Conservation (phyloP, 2,329 filamentous ascomycete species). For the Aspergillus quadrilineatus region DNA sequence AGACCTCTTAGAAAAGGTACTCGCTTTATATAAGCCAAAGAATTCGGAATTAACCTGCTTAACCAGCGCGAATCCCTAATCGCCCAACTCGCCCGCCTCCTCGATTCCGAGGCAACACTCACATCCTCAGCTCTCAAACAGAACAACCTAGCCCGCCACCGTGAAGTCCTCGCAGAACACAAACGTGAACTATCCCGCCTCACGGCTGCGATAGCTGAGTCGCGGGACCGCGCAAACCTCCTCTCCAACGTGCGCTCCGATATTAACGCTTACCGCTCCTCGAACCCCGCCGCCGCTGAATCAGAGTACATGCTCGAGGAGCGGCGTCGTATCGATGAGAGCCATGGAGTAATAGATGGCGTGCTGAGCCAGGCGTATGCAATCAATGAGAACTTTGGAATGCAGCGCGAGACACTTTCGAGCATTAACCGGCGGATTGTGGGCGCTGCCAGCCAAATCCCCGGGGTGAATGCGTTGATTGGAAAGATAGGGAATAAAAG, state of each 20-base stretch:
- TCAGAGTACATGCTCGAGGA: constrained; percentile 98
- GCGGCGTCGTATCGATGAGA: constrained; percentile 79
- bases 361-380: constrained; percentile 95
- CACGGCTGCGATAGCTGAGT: constrained; percentile 69
- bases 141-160: constrained; percentile 88
- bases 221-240: constrained; percentile 84
- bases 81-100: constrained; percentile 77
- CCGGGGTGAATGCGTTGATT: constrained; percentile 89
- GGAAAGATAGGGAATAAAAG: constrained; percentile 91
- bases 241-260: constrained; percentile 88
- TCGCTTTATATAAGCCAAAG: background rate
- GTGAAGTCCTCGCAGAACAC: constrained; percentile 86
- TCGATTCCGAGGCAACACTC: constrained; percentile 86
- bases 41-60: background rate
- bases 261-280: constrained; percentile 81
- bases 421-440: constrained; percentile 91
- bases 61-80: constrained; percentile 76
- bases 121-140: constrained; percentile 94
- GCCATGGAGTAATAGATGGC: constrained; percentile 82
- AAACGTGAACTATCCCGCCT: constrained; percentile 77
- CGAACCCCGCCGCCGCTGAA: constrained; percentile 78
- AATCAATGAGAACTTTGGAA: constrained; percentile 84
- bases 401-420: constrained; percentile 83
- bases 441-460: constrained; percentile 83
- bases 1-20: constrained; percentile 67